Evolutionary conservation across 2,329 filamentous ascomycete genomes (phyloP), one percentile per base, ranked within the genome.

Genomic region (Nigrospora oryzae): DNA sequence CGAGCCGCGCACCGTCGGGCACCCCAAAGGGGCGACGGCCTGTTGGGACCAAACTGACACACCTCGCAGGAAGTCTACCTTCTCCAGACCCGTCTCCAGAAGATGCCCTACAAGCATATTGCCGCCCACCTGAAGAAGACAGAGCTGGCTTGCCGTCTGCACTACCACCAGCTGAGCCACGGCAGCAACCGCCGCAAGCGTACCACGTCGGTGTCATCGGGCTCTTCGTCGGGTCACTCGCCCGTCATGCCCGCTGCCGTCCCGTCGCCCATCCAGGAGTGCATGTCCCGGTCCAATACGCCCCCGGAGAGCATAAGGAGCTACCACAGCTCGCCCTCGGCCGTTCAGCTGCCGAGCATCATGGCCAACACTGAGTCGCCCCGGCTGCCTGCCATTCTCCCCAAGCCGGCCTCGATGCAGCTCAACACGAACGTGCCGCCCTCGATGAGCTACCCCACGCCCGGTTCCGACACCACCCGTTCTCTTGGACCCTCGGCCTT

Each of bases 31-130:
- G 12, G 14, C 19, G 19, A 15, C 12, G n/a, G 19, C 36, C 4
- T 23, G 8, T n/a, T 33, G 17, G 31, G 15, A 11, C 14, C 15
- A 44, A 38, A 7, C 14, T 43, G 19, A 46, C 32, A 43, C 5
- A 23, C 32, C 5, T 33, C 40, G 50, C 51, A 91, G 86, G 88
- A 93, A 68, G 77, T 82, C 46, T 93, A 91, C 63, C 81, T 93
- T 44, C 76, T 93, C 49, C 85, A 89, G 65, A 90, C 85, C 49
- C 84, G 87, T 47, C 78, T 87, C 57, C 85, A 90, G 58, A 91
- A 91, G 68, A 89, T 91, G 81, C 87, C 87, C 1, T 93, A 93
- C 68, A 93, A 91, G 73, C 86, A 91, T 62, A 93, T 93, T 60
- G 87, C 87, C 47, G 79, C 83, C 47, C 84, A 90, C 56, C 70